Evolutionary conservation across 495 filamentous ascomycete genomes (phyloP), one percentile per base, ranked within the genome.

Genomic region (Cetradonia linearis): DNA sequence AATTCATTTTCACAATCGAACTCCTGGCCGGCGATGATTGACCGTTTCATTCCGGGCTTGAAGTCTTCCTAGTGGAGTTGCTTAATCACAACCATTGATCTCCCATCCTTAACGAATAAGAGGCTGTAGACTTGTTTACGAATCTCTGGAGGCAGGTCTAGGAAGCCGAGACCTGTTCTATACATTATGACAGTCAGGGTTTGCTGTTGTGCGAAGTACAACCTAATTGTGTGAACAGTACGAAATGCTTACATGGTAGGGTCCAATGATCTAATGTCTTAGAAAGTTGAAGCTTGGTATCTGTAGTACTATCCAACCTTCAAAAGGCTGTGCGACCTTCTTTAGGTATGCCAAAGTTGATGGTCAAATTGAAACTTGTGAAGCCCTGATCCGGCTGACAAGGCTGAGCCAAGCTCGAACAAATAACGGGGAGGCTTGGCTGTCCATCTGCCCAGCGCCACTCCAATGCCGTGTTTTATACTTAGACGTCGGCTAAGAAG

Each of bases 371-470:
- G 6, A 18, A 1, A 9, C 10, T 16, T 5, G 16, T 10, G 16
- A 9, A 3, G 50, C 28, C 30, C 20, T 28, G n/a, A n/a, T 31
- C 18, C 2, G 28, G 37, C 28, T 44, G 30, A 47, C 33, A 48
- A 50, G 56, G 56, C 56, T 59, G 56, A 59, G 46, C 44, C 34
- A 40, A 59, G 31, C 48, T 36, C 47, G 30, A 36, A 40, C 57
- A 59, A 40, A 25, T n/a, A 59, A 59, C 34, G 49, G 58, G 20
- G 36, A 40, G 49, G 48, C 58, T 60, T 60, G 44, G 58, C 49
- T 42, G 14, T 55, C 28, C 13, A 60, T n/a, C 20, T 47, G 30
- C 49, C 55, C 49, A 46, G 40, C 37, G 31, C 42, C 47, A 11
- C 50, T 38, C 33, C 20, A 37, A 63, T 63, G 61, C 30, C 56